phyloP scores from a whole-genome alignment of 768 basidiomycete species.

The Naematelia aurantialba region DNA sequence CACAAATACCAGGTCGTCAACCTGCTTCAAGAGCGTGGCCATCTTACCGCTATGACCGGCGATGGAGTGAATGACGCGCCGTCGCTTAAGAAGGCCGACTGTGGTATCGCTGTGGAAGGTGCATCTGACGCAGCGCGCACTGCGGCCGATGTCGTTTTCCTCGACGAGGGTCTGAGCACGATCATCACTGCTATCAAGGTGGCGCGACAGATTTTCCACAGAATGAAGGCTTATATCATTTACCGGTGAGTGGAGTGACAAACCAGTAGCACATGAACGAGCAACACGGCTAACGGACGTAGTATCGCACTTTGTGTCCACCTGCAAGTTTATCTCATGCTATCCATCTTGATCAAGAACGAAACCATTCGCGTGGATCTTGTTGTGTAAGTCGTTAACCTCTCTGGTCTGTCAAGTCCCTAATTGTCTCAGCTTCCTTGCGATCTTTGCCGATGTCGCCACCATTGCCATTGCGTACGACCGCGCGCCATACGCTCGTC shows the following conservation, averaged over 20 bases:
- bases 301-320: conserved; percentile 57
- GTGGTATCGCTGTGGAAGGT: conserved; percentile 62
- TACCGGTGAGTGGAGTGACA: conserved; percentile 46
- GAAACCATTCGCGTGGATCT: conserved; percentile 57
- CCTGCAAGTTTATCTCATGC: conserved; percentile 55
- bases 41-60: conserved; percentile 59
- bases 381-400: conserved; percentile 46
- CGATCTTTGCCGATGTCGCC: conserved; percentile 55
- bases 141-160: conserved; percentile 59
- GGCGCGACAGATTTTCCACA: conserved; percentile 57
- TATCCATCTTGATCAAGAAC: conserved; percentile 55
- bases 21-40: conserved; percentile 31
- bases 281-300: not conserved
- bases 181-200: conserved; percentile 56
- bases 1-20: conserved; percentile 52
- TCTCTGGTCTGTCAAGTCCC: not conserved
- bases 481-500: conserved; percentile 51
- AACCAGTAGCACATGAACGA: not conserved
- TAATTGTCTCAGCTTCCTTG: conserved; percentile 45
- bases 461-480: conserved; percentile 58
- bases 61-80: conserved; percentile 63
- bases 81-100: conserved; percentile 60
- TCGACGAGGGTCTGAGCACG: conserved; percentile 54
- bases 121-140: conserved; percentile 62
- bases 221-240: conserved; percentile 54